These are phyloP conservation scores for Silene uniflora DNA, from an alignment of 148 eudicot genomes.

Conservation along the genomic window DNA sequence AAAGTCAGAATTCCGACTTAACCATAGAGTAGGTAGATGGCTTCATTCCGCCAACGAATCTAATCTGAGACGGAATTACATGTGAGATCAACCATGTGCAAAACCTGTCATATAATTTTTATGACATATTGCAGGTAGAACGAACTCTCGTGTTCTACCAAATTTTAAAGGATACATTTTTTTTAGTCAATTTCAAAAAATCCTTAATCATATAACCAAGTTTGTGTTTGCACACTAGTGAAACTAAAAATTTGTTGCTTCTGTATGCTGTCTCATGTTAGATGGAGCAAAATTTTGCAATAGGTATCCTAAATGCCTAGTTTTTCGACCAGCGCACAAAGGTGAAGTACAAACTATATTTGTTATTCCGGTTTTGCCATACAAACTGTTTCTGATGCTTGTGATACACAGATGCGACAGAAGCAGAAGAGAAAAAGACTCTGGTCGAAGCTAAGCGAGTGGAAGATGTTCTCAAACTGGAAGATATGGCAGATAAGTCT, in stretches of 20 bases:
- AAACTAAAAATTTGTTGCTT: not conserved
- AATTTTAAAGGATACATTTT: too few relatives aligned
- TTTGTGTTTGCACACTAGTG: not conserved
- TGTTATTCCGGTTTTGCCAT: not conserved
- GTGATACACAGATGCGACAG: constrained; percentile 31
- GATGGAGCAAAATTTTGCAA: not conserved
- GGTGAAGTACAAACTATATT: not conserved
- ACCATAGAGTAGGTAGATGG: not conserved
- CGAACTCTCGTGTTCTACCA: not conserved
- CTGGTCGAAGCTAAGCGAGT: too few relatives aligned
- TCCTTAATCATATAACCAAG: too few relatives aligned
- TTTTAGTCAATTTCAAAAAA: too few relatives aligned
- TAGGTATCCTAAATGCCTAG: not conserved
- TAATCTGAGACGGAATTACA: not conserved
- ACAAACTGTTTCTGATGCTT: not conserved
- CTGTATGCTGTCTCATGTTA: not conserved
- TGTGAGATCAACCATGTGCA: not conserved
- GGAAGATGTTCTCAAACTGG: too few relatives aligned
- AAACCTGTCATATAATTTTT: not conserved
- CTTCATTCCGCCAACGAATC: not conserved
- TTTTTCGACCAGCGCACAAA: not conserved
- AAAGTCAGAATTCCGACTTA: too few relatives aligned
- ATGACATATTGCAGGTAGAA: not conserved
- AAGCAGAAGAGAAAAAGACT: constrained; percentile 19
- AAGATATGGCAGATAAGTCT: constrained; percentile 31